Base-by-base conservation (phyloP, 2,329 filamentous ascomycete genomes). In the Xylariaceae sp. region DNA sequence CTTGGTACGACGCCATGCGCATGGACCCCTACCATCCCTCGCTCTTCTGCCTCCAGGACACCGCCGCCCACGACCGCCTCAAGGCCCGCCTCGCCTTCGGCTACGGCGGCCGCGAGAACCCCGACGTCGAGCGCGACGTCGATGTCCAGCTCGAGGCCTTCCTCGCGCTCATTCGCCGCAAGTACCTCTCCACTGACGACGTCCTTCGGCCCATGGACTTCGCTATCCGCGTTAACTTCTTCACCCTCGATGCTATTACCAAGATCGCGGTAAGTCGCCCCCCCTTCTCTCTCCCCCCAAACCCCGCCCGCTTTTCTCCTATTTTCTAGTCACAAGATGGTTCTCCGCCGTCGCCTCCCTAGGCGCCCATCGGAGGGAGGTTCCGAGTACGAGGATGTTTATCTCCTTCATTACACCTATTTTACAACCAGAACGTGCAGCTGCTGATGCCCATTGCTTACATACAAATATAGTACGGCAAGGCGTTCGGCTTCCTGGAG, bases 11-110 rank as follows among this genome's bases (percentile, higher is more conserved):
- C 54, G 77, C 74, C 3, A 73, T 80, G 53, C 75, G 77, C 14
- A 74, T 87, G 57, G 78, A 86, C 54, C 79, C 81, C 0, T 74
- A 79, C n/a, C 71, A 77, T 21, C 79, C 84, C 59, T 83, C 81
- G 55, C 74, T 86, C 54, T 75, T 85, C 62, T 81, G 74, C 20
- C 71, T 76, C 20, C 71, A 73, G 41, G 74, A 83, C 56, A 75
- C 76, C 32, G 71, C 70, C n/a, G 68, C 66, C 41, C 81, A 83
- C 61, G 70, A 71, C 19, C 65, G 67, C 49, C 57, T 77, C 37
- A 73, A 74, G 52, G 72, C 76, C 18, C 78, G 79, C 61, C 72
- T 81, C 14, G 40, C 60, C 1, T 50, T 46, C 40, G 63, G 60
- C 2, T 68, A 69, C 52, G 59, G 57, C 6, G 67, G 67, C 9